phyloP scores from a whole-genome alignment of 2,329 filamentous ascomycete species.

The Alternaria longipes region DNA sequence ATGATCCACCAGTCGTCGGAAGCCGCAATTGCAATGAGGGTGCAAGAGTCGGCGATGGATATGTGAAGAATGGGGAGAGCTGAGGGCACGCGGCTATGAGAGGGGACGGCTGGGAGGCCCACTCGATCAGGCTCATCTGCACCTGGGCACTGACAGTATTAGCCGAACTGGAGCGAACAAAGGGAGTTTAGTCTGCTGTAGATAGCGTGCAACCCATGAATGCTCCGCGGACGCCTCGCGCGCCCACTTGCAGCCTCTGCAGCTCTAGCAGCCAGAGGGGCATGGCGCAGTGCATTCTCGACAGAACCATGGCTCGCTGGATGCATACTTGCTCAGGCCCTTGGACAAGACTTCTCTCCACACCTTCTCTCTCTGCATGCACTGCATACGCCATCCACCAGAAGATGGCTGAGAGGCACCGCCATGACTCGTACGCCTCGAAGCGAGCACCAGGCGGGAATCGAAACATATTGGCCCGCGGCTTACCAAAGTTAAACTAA shows the following conservation, averaged over 20 bases:
- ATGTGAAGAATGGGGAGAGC: slow-evolving; percentile 13
- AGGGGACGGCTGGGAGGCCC: slow-evolving; percentile 18
- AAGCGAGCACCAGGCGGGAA: slow-evolving; percentile 13
- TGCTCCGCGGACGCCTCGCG: slow-evolving; percentile 12
- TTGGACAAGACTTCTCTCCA: neutral
- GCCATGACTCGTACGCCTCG: slow-evolving; percentile 12
- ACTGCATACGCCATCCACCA: neutral
- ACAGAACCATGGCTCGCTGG: neutral
- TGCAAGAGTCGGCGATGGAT: slow-evolving; percentile 12
- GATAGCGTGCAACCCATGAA: slow-evolving; percentile 14
- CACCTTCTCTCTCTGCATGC: slow-evolving; percentile 1
- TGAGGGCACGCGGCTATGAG: slow-evolving; percentile 17
- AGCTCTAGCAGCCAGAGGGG: slow-evolving; percentile 1
- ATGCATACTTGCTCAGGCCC: neutral
- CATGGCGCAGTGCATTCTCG: slow-evolving; percentile 1
- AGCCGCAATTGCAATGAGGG: slow-evolving; percentile 8
- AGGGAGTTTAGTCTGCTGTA: slow-evolving; percentile 13
- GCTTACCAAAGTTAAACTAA: slow-evolving; percentile 11
- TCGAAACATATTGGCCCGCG: slow-evolving; percentile 15
- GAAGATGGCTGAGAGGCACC: neutral
- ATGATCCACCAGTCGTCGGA: neutral
- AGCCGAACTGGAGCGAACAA: slow-evolving; percentile 24
- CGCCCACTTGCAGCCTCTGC: slow-evolving; percentile 6
- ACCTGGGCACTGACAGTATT: slow-evolving; percentile 19
- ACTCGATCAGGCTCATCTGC: slow-evolving; percentile 22